Evolutionary conservation across 1,284 basidiomycete species (phyloP).

Genomic region (Porogramme epimiltina): DNA sequence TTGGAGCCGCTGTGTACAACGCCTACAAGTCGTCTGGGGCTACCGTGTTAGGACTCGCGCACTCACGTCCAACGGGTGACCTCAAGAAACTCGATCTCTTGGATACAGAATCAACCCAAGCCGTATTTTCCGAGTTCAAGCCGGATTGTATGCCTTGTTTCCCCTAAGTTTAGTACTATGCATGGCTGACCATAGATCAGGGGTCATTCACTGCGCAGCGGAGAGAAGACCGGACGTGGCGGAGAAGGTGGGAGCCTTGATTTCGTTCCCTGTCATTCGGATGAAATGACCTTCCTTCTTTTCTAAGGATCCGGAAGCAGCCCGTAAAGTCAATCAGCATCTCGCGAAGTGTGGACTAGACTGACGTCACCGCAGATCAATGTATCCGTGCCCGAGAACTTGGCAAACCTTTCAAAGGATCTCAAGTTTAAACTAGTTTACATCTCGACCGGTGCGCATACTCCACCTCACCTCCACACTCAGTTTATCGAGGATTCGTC

Average conservation of each 20-base stretch:
- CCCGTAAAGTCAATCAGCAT: slow-evolving; percentile 49
- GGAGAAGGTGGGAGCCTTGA: slow-evolving; percentile 53
- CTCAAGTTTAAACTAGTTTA: slow-evolving; percentile 68
- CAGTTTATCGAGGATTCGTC: background rate
- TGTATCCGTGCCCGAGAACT: slow-evolving; percentile 59
- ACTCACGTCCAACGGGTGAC: slow-evolving; percentile 56
- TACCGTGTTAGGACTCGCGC: slow-evolving; percentile 61
- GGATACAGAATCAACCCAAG: slow-evolving; percentile 49
- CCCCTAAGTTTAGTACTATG: too few species aligned
- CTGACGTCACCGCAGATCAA: slow-evolving; percentile 56
- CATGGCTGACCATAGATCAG: background rate
- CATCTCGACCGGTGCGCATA: slow-evolving; percentile 68
- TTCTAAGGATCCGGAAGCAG: slow-evolving; percentile 62
- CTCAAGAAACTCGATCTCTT: slow-evolving; percentile 65
- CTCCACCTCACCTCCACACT: background rate
- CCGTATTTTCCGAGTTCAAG: slow-evolving; percentile 51
- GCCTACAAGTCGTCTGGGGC: slow-evolving; percentile 50
- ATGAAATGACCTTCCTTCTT: slow-evolving; percentile 1
- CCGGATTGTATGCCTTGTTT: slow-evolving; percentile 60
- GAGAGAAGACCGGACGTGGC: slow-evolving; percentile 84
- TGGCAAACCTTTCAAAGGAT: slow-evolving; percentile 59
- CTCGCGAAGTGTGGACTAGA: background rate
- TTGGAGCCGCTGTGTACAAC: slow-evolving; percentile 66
- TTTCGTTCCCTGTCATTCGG: too few species aligned
- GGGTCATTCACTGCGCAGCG: slow-evolving; percentile 48